Evolutionary conservation across 345 rosid species (phyloP).

Genomic region (Salix caprea): DNA sequence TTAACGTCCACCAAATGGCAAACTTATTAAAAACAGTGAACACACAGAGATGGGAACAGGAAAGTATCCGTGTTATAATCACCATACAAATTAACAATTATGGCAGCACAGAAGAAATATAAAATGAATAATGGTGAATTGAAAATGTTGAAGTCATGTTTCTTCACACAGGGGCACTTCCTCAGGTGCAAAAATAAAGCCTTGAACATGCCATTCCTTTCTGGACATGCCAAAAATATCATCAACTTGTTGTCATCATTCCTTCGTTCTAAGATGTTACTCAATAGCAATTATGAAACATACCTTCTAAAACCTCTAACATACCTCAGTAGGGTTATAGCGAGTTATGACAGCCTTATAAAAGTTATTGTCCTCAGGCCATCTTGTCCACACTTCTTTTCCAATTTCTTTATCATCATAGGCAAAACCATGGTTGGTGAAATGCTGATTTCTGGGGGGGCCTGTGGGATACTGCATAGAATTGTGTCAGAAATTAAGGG

Average conservation of each 20-base stretch:
- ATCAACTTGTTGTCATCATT: background rate
- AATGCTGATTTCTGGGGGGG: conserved; percentile 51
- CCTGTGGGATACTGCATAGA: conserved; percentile 56
- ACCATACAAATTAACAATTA: background rate
- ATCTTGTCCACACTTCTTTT: conserved; percentile 91
- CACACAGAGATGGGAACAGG: background rate
- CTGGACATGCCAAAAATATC: background rate
- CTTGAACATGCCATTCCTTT: background rate
- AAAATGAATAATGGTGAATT: background rate
- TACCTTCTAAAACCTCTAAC: background rate
- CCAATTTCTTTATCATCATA: conserved; percentile 58
- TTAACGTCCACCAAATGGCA: background rate
- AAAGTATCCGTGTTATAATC: background rate
- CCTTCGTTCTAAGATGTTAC: background rate
- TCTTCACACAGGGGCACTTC: background rate
- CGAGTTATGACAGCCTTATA: conserved; percentile 91
- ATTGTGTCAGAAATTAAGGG: conserved; percentile 35
- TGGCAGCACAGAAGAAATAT: background rate
- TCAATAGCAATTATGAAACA: background rate
- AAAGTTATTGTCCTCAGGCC: conserved; percentile 93
- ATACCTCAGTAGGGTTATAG: conserved; percentile 69
- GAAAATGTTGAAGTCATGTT: background rate
- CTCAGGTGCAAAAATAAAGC: background rate
- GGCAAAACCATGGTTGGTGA: conserved; percentile 41
- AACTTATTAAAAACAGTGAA: background rate